Evolutionary conservation across 1,284 basidiomycete species (phyloP), one percentile per base, ranked within the genome.

Genomic region (Leucoagaricus sp.): DNA sequence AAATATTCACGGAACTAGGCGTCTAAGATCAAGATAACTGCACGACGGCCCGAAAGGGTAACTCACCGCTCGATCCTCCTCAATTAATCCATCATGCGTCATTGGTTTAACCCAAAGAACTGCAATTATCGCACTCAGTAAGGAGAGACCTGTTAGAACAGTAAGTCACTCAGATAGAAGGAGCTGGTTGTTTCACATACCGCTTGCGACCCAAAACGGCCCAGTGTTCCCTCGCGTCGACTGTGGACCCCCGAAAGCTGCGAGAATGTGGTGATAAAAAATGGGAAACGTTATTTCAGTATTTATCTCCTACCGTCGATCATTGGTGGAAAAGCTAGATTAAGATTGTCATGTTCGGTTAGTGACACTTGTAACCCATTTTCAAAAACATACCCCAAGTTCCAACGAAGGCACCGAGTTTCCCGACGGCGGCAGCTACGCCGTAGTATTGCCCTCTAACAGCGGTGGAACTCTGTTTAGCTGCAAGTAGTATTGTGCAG

Each of bases 371-470:
- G 26, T 49, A 8, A 25, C 34, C 34, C n/a, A 42, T 34, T 21
- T 5, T 25, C 26, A 42, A 53, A 51, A n/a, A 74, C 81, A n/a
- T 69, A 83, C 83, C 79, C 84, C 85, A 93, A 45, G 86, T 90
- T 33, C 93, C 90, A 56, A 87, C 83, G 70, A 94, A 94, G 4
- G 93, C 93, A 31, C 92, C 92, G 47, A 93, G 67, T 72, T 97
- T 98, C 15, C 95, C 95, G 34, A 92, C 69, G 3, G 94, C 95
- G 40, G 95, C 95, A 2, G 92, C 92, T 50, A 86, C 66, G 26
- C 91, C 91, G 66, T 94, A 96, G 70, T 88, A 89, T 60, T 94
- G 89, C 2, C 93, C 93, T 63, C 94, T 87, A 45, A 93, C 81
- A 21, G 91, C 91, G 0, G 93, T 94, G 1, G 93, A 91, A 55